Evolutionary conservation across 2,329 filamentous ascomycete genomes (phyloP).

Genomic region (Hirsutella thompsonii): DNA sequence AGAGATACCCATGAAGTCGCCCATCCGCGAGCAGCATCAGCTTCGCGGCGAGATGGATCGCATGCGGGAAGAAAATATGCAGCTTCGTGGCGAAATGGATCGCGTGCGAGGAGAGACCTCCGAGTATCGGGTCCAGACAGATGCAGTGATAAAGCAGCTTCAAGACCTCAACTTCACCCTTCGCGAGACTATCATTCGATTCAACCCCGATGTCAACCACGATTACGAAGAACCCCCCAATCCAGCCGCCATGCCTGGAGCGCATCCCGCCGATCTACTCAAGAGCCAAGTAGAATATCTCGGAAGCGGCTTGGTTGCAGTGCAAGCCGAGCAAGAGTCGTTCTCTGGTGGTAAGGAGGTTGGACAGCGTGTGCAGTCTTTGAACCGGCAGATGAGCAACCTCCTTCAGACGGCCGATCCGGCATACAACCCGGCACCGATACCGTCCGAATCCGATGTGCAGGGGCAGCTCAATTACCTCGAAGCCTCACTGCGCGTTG

Average conservation of each 20-base stretch:
- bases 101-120: too few species aligned
- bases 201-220: slow-evolving; percentile 42
- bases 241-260: slow-evolving; percentile 11
- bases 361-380: slow-evolving; percentile 41
- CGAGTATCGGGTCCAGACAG: slow-evolving; percentile 12
- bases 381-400: slow-evolving; percentile 53
- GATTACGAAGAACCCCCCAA: slow-evolving; percentile 31
- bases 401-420: slow-evolving; percentile 37
- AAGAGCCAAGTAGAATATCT: slow-evolving; percentile 56
- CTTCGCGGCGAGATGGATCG: slow-evolving; percentile 34
- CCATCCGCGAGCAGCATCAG: slow-evolving; percentile 39
- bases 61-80: slow-evolving; percentile 30
- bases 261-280: slow-evolving; percentile 33
- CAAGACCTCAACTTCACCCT: slow-evolving; percentile 55
- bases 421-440: slow-evolving; percentile 43
- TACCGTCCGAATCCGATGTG: slow-evolving; percentile 40
- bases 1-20: slow-evolving; percentile 47
- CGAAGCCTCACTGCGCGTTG: slow-evolving; percentile 41
- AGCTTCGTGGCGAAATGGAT: slow-evolving; percentile 12
- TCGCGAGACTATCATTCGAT: slow-evolving; percentile 51
- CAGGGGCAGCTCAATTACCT: slow-evolving; percentile 58
- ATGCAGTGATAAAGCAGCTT: slow-evolving; percentile 35
- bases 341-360: slow-evolving; percentile 17
- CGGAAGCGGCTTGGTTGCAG: slow-evolving; percentile 47
- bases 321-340: slow-evolving; percentile 44